These are phyloP conservation scores for Didymella pomorum DNA, from an alignment of 2,329 filamentous ascomycete genomes.

Conservation along the genomic window DNA sequence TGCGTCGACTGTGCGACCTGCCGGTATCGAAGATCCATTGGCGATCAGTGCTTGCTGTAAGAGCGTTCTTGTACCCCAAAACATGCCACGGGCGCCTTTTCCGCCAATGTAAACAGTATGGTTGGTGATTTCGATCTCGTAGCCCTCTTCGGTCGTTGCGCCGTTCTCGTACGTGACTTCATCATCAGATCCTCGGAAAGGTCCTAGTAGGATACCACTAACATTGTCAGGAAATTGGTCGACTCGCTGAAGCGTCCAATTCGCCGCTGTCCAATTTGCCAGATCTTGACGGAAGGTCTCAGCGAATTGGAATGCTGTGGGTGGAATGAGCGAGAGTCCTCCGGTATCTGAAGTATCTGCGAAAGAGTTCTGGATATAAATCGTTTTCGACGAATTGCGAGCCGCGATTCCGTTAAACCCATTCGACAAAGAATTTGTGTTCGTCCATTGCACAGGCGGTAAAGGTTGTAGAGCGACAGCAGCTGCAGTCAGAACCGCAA, in stretches of 20 bases:
- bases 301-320: constrained; percentile 60
- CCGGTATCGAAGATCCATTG: constrained; percentile 39
- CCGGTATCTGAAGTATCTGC: constrained; percentile 53
- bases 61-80: constrained; percentile 59
- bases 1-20: constrained; percentile 48
- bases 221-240: constrained; percentile 40
- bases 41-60: constrained; percentile 54
- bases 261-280: constrained; percentile 47
- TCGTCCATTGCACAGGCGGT: constrained; percentile 47
- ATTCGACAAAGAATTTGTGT: constrained; percentile 17
- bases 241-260: constrained; percentile 55
- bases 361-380: constrained; percentile 56
- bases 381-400: constrained; percentile 33
- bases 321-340: constrained; percentile 62
- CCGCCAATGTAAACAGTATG: constrained; percentile 52
- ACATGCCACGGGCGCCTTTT: constrained; percentile 56
- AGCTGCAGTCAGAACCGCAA: constrained; percentile 22
- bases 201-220: constrained; percentile 56
- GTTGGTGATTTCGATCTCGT: constrained; percentile 53
- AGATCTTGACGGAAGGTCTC: constrained; percentile 58
- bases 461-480: constrained; percentile 51
- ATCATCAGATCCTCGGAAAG: constrained; percentile 35
- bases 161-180: constrained; percentile 59
- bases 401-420: constrained; percentile 36
- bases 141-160: constrained; percentile 59